Conservation (phyloP, 108 stramenopile species). For the Pseudonitzschia multiseries region DNA sequence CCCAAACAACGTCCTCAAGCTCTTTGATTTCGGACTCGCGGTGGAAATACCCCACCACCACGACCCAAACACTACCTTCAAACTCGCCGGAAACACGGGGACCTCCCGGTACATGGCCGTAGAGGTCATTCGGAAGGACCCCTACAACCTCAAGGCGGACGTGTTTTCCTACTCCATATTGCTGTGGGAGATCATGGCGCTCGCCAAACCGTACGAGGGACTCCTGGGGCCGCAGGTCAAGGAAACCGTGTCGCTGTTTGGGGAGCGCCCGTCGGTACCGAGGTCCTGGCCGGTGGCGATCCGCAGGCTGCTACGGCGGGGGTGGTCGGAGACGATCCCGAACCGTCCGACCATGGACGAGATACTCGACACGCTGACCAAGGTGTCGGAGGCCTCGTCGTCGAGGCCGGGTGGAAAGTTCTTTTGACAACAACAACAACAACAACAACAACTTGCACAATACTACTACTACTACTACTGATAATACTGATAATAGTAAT, state of each 20-base stretch:
- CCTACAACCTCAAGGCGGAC: constrained; percentile 92
- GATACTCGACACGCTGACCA: constrained; percentile 34
- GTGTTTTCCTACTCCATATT: constrained; percentile 82
- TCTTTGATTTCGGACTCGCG: constrained; percentile 73
- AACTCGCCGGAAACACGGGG: constrained; percentile 55
- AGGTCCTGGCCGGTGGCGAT: constrained; percentile 48
- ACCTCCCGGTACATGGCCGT: constrained; percentile 96
- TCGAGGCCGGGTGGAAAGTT: constrained; percentile 34
- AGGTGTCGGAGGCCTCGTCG: constrained; percentile 39
- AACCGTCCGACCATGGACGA: constrained; percentile 47
- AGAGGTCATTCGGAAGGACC: constrained; percentile 71
- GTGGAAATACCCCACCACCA: constrained; percentile 47
- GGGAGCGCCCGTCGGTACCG: constrained; percentile 52
- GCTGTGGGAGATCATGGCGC: constrained; percentile 69
- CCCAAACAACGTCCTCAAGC: constrained; percentile 39
- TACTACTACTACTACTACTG: too few relatives aligned
- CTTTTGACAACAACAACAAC: background rate
- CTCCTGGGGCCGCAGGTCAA: constrained; percentile 53
- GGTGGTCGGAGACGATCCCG: constrained; percentile 44
- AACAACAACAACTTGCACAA: too few relatives aligned
- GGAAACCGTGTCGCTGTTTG: constrained; percentile 50
- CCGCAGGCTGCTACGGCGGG: constrained; percentile 44
- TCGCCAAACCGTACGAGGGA: constrained; percentile 54
- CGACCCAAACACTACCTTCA: constrained; percentile 48
- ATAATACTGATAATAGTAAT: too few relatives aligned